These are phyloP conservation scores for Xerocomus amazonicus DNA, from an alignment of 1,284 basidiomycete species.

Conservation along the genomic window DNA sequence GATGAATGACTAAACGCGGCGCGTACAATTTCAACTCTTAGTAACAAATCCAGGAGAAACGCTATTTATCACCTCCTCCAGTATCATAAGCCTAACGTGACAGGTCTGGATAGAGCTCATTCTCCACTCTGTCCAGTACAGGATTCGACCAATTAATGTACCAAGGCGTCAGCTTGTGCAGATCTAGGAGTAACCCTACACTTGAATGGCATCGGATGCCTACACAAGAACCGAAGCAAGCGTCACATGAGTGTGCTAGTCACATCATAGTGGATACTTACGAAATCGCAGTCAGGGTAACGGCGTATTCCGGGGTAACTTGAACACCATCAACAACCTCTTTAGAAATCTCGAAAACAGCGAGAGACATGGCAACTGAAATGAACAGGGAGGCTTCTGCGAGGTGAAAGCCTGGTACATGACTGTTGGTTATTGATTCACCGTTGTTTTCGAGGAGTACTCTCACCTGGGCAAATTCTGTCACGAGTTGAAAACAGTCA, in stretches of 20 bases:
- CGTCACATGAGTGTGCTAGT: neutral
- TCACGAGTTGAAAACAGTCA: constrained; percentile 13
- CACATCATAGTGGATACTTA: neutral
- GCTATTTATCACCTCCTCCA: no score
- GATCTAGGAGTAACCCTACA: constrained; percentile 18
- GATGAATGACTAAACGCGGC: no score
- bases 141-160: neutral
- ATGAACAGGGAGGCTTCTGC: neutral
- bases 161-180: constrained; percentile 5
- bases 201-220: constrained; percentile 17
- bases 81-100: no score
- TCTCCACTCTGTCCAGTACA: neutral
- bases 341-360: constrained; percentile 15
- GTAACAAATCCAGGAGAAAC: no score
- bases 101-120: neutral
- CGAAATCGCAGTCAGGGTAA: neutral
- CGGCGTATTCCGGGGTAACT: neutral
- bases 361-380: constrained; percentile 17
- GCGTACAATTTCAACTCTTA: no score
- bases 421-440: no score
- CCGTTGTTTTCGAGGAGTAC: neutral
- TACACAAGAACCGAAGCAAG: neutral
- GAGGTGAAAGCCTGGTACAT: neutral
- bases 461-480: constrained; percentile 23
- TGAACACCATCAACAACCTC: constrained; percentile 18